A percentile compares a stretch with the other conserved stretches of the same genome.
Conservation (phyloP, 345 rosid species). For the Cardamine occulta region DNA sequence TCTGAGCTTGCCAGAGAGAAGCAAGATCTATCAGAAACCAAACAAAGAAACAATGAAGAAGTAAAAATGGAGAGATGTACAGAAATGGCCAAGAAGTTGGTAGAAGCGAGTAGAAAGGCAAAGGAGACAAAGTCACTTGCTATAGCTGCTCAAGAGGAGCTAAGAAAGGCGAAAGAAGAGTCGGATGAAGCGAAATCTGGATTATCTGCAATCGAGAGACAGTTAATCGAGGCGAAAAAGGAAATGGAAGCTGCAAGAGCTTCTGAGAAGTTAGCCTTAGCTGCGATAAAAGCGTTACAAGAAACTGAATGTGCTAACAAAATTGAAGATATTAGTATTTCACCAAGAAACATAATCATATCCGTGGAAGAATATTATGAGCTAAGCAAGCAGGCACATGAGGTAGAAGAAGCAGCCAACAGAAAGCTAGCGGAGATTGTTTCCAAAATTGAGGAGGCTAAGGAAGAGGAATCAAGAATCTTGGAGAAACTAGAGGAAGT, state of each 20-base stretch:
- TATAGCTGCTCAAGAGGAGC: conserved; percentile 65
- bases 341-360: conserved; percentile 57
- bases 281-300: conserved; percentile 84
- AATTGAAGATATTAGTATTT: conserved; percentile 32
- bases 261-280: conserved; percentile 84
- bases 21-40: conserved; percentile 52
- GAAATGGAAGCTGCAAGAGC: conserved; percentile 90
- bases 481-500: conserved; percentile 69
- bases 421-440: conserved; percentile 69
- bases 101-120: conserved; percentile 67
- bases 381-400: conserved; percentile 79
- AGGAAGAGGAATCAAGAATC: conserved; percentile 67
- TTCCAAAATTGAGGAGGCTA: conserved; percentile 78
- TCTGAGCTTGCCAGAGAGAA: conserved; percentile 71
- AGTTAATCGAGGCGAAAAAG: conserved; percentile 66
- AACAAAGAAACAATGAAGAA: conserved; percentile 67
- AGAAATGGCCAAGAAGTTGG: conserved; percentile 70
- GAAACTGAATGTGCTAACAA: conserved; percentile 65
- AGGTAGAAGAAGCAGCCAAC: conserved; percentile 85
- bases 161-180: conserved; percentile 73
- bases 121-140: conserved; percentile 76
- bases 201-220: conserved; percentile 57
- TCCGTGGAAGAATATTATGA: conserved; percentile 86
- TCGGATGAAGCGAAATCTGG: conserved; percentile 76
- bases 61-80: conserved; percentile 57